phyloP scores from a whole-genome alignment of 2,329 filamentous ascomycete species.

The Neonectria coccinea region DNA sequence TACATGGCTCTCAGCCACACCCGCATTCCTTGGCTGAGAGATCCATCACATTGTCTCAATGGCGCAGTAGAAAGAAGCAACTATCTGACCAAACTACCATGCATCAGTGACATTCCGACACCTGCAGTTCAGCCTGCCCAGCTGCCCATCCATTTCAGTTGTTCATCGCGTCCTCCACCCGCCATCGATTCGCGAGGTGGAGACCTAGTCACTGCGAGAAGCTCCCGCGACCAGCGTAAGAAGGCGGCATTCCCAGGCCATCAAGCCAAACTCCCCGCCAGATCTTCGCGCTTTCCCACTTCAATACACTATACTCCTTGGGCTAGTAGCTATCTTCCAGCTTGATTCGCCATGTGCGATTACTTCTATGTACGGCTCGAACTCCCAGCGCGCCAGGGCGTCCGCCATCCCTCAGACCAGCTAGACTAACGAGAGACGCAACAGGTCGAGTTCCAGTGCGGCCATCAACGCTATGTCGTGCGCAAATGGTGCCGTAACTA shows the following conservation, averaged over 20 bases:
- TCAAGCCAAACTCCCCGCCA: neutral
- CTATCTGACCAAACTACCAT: slow-evolving; percentile 28
- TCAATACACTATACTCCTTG: slow-evolving; percentile 8
- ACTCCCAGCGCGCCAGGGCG: neutral
- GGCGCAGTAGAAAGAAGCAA: slow-evolving; percentile 39
- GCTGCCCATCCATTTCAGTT: slow-evolving; percentile 4
- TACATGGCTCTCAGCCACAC: slow-evolving; percentile 20
- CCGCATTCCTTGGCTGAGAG: slow-evolving; percentile 26
- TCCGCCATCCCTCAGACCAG: neutral
- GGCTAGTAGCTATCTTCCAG: neutral
- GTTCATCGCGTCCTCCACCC: slow-evolving; percentile 25
- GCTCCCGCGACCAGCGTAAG: slow-evolving; percentile 11
- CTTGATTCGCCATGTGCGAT: slow-evolving; percentile 37
- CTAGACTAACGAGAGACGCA: slow-evolving; percentile 7
- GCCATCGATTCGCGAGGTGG: slow-evolving; percentile 14
- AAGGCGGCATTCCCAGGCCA: slow-evolving; percentile 1
- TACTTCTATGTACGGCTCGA: slow-evolving; percentile 40
- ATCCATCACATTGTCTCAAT: slow-evolving; percentile 35
- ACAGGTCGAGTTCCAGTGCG: slow-evolving; percentile 43
- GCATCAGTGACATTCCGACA: slow-evolving; percentile 30
- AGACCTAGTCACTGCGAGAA: slow-evolving; percentile 5
- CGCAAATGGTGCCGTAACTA: slow-evolving; percentile 41
- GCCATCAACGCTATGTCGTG: slow-evolving; percentile 42
- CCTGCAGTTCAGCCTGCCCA: slow-evolving; percentile 17
- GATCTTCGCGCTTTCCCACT: neutral